Percentiles rank a stretch among this genome's conserved stretches.
These are phyloP conservation scores for Haematococcus sp. DNA, from an alignment of 139 green algal genomes.

Conservation along the genomic window DNA sequence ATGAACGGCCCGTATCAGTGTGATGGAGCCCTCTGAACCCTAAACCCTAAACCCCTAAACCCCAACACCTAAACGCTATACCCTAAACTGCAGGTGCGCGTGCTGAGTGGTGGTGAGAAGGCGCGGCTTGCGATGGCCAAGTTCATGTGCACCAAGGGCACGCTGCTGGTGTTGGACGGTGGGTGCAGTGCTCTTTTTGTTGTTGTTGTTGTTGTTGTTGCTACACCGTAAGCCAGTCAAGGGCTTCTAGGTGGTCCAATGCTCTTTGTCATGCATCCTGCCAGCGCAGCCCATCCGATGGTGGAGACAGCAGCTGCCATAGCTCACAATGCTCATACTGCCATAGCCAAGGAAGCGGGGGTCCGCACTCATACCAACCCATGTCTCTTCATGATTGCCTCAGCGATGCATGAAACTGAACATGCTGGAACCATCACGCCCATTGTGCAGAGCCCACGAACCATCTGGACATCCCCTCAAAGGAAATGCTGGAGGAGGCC, in stretches of 20 bases:
- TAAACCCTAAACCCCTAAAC: no score
- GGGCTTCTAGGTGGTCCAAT: no score
- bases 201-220: not conserved
- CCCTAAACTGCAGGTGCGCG: slow-evolving; percentile 54
- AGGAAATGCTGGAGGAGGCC: slow-evolving; percentile 97
- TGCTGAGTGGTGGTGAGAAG: slow-evolving; percentile 61
- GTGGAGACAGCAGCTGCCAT: no score
- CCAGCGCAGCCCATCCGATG: no score
- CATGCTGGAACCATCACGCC: not conserved
- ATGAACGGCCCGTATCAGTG: no score
- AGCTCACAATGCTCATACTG: no score
- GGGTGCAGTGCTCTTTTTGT: not conserved
- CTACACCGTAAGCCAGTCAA: not conserved
- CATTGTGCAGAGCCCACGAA: slow-evolving; percentile 82
- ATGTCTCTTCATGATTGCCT: no score
- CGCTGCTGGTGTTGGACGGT: slow-evolving; percentile 89
- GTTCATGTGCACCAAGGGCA: slow-evolving; percentile 97
- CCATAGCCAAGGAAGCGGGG: no score
- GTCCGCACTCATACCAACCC: no score
- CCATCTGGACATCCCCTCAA: slow-evolving; percentile 98
- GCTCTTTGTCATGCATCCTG: no score
- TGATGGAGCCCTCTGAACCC: no score
- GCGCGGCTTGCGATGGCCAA: slow-evolving; percentile 96
- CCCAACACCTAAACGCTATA: no score
- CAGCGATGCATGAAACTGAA: not conserved